These are phyloP conservation scores for Coprinopsis marcescibilis DNA, from an alignment of 768 basidiomycete genomes.

Conservation along the genomic window DNA sequence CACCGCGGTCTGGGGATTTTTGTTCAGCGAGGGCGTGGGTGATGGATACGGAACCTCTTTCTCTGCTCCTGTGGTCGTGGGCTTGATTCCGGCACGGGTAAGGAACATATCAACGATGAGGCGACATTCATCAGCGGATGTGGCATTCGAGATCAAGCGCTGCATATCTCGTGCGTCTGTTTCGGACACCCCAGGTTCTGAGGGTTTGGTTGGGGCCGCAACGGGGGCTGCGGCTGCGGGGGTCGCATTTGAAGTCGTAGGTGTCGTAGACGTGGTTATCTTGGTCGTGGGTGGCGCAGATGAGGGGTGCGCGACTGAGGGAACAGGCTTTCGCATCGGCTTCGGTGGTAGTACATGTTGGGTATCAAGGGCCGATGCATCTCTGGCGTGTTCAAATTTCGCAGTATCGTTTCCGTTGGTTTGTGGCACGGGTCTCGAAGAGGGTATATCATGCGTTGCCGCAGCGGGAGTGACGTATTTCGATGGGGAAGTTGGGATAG, in stretches of 20 bases:
- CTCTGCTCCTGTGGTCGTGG: constrained; percentile 21
- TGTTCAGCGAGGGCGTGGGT: constrained; percentile 29
- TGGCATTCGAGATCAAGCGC: constrained; percentile 58
- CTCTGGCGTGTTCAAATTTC: constrained; percentile 2
- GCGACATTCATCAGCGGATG: constrained; percentile 77
- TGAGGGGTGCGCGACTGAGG: constrained; percentile 4
- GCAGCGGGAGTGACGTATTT: constrained; percentile 10
- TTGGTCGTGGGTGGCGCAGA: too few species aligned
- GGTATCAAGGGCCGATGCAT: constrained; percentile 5
- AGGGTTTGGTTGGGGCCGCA: constrained; percentile 4
- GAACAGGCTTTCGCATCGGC: not conserved
- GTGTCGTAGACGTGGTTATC: too few species aligned
- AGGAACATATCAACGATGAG: constrained; percentile 82
- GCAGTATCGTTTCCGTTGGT: constrained; percentile 2
- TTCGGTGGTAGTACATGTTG: not conserved
- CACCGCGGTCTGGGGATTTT: constrained; percentile 10
- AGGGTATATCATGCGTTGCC: constrained; percentile 3
- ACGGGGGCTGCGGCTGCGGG: constrained; percentile 13
- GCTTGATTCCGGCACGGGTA: constrained; percentile 31
- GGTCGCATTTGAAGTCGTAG: too few species aligned
- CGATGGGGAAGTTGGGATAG: constrained; percentile 15
- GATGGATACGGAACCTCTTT: constrained; percentile 28
- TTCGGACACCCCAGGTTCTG: constrained; percentile 29
- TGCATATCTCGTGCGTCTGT: constrained; percentile 62
- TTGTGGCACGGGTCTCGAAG: not conserved